Percentiles rank a stretch among this genome's conserved stretches.
These are phyloP conservation scores for Chrysanthemum lavandulifolium DNA, from an alignment of 129 eudicot genomes.

Conservation along the genomic window DNA sequence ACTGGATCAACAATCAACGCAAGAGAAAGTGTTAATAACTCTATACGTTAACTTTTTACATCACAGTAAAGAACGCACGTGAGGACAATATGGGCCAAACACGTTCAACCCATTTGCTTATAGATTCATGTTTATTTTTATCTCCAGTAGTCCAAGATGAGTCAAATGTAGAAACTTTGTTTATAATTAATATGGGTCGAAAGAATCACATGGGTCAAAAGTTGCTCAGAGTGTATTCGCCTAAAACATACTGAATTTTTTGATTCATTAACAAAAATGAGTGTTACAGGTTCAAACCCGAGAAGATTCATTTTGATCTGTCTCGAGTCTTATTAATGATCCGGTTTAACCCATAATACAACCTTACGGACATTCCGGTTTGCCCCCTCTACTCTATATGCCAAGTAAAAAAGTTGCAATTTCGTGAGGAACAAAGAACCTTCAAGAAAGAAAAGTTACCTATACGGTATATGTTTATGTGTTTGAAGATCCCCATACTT, in stretches of 20 bases:
- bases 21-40: not conserved
- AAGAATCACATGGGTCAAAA: not conserved
- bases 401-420: not conserved
- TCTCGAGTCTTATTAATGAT: no score
- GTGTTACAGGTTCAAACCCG: not conserved
- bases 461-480: conserved; percentile 86
- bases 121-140: not conserved
- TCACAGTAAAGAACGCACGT: no score
- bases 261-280: not conserved
- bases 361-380: not conserved
- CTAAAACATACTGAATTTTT: conserved; percentile 1
- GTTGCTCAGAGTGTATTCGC: not conserved
- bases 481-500: conserved; percentile 92
- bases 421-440: conserved; percentile 19
- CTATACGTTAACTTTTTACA: not conserved
- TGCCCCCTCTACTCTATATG: conserved; percentile 2
- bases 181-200: not conserved
- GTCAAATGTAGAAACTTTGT: not conserved
- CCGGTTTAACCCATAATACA: not conserved
- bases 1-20: not conserved
- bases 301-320: no score
- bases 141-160: not conserved
- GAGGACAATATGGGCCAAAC: not conserved
- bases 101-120: not conserved
- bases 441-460: conserved; percentile 35